These are phyloP conservation scores for Rugosomyces carneus DNA, from an alignment of 1,284 basidiomycete species.

Conservation along the genomic window DNA sequence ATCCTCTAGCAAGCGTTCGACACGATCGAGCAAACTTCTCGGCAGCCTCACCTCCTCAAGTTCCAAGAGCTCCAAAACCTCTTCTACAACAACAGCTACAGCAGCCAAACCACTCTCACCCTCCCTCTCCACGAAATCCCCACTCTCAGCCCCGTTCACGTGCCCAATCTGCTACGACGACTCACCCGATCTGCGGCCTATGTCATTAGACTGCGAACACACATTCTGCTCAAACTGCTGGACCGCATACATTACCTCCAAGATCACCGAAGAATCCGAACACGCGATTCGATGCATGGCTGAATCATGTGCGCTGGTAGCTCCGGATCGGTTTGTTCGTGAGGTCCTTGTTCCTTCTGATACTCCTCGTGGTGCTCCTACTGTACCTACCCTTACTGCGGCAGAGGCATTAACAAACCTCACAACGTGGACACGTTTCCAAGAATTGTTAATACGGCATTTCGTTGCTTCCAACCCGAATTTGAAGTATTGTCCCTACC, in stretches of 20 bases:
- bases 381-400: conserved; percentile 26
- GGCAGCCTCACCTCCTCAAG: conserved; percentile 24
- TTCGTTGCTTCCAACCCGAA: conserved; percentile 84
- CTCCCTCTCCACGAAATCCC: conserved; percentile 21
- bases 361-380: conserved; percentile 19
- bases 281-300: conserved; percentile 91
- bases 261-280: conserved; percentile 90
- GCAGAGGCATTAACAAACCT: conserved; percentile 34
- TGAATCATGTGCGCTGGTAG: conserved; percentile 77
- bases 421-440: conserved; percentile 62
- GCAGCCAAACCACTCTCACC: conserved; percentile 25
- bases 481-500: conserved; percentile 91
- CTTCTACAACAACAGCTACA: conserved; percentile 22
- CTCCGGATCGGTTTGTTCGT: conserved; percentile 59
- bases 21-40: conserved; percentile 38
- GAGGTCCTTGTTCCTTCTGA: conserved; percentile 29
- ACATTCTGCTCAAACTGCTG: conserved; percentile 86
- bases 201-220: conserved; percentile 75
- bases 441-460: conserved; percentile 83
- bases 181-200: conserved; percentile 47
- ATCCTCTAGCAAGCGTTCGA: conserved; percentile 27
- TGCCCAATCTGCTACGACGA: conserved; percentile 93
- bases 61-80: conserved; percentile 26
- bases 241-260: conserved; percentile 76
- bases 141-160: conserved; percentile 49